phyloP scores from a whole-genome alignment of 306 rosid genomes.

The Lablab purpureus region DNA sequence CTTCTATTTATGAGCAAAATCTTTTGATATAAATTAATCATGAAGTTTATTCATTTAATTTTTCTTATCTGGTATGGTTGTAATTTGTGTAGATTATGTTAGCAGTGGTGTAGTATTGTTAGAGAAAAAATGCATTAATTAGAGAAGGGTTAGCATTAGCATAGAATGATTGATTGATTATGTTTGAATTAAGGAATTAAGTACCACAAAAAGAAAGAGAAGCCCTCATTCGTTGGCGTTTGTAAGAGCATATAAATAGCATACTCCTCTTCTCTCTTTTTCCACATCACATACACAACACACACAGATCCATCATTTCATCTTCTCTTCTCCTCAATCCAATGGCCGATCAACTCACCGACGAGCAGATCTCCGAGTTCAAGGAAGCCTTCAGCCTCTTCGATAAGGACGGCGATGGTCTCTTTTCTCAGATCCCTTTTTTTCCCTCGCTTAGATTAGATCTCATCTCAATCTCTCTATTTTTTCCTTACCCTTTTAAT shows the following conservation, averaged over 20 bases:
- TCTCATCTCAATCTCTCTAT: background rate
- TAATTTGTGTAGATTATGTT: no score
- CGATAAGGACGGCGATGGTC: conserved; percentile 92
- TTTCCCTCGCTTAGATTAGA: conserved; percentile 8
- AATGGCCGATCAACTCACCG: conserved; percentile 90
- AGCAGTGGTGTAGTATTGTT: no score
- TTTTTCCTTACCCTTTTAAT: background rate
- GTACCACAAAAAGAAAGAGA: conserved; percentile 8
- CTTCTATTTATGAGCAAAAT: no score
- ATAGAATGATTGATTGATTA: no score
- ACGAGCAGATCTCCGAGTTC: conserved; percentile 88
- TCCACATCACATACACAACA: background rate
- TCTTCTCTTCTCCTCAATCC: conserved; percentile 14
- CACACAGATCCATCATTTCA: background rate
- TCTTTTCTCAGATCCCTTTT: conserved; percentile 49
- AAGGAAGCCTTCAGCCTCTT: conserved; percentile 87
- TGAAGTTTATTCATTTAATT: no score
- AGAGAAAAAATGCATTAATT: no score
- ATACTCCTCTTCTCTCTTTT: background rate
- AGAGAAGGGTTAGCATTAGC: no score
- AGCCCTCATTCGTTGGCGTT: background rate
- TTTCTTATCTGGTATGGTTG: no score
- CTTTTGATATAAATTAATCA: no score
- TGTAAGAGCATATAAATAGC: conserved; percentile 40
- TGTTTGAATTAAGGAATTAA: conserved; percentile 13